phyloP scores from a whole-genome alignment of 805 yeast species.

The Metschnikowia anglica region DNA sequence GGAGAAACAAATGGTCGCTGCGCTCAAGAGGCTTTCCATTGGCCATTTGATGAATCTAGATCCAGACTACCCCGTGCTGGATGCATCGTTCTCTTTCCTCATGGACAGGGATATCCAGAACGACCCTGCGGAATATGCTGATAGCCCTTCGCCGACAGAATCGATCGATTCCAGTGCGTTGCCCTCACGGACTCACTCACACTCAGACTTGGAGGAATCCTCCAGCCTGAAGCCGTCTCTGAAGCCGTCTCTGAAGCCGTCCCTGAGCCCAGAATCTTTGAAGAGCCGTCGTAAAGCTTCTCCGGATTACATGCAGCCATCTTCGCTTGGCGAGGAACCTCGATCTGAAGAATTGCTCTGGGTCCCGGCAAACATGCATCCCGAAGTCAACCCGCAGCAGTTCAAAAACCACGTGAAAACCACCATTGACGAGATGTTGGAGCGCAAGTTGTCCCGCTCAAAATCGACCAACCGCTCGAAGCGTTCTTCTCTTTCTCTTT shows the following conservation, averaged over 20 bases:
- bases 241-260: not conserved
- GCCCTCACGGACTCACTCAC: no score
- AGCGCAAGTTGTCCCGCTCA: constrained; percentile 29
- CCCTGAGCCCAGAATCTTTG: not conserved
- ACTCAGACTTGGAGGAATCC: not conserved
- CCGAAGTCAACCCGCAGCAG: constrained; percentile 91
- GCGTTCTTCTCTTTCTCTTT: constrained; percentile 19
- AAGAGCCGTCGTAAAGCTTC: not conserved
- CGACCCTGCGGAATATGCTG: constrained; percentile 7
- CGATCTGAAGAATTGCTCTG: constrained; percentile 54
- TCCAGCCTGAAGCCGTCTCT: not conserved
- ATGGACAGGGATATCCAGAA: constrained; percentile 10
- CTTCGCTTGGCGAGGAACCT: constrained; percentile 8
- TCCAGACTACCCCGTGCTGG: constrained; percentile 64
- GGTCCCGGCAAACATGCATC: constrained; percentile 96
- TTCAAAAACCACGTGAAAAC: constrained; percentile 64
- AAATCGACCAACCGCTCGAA: constrained; percentile 18
- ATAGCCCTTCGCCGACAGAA: not conserved
- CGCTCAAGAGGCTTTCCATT: constrained; percentile 69
- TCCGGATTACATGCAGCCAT: constrained; percentile 1
- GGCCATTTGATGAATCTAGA: constrained; percentile 62
- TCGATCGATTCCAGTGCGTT: no score
- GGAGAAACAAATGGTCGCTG: constrained; percentile 70
- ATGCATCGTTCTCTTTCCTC: constrained; percentile 15
- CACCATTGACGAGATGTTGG: constrained; percentile 52